Percentiles rank a stretch among this genome's conserved stretches.
These are phyloP conservation scores for Catharanthus roseus DNA, from an alignment of 257 asterid species.

Conservation along the genomic window DNA sequence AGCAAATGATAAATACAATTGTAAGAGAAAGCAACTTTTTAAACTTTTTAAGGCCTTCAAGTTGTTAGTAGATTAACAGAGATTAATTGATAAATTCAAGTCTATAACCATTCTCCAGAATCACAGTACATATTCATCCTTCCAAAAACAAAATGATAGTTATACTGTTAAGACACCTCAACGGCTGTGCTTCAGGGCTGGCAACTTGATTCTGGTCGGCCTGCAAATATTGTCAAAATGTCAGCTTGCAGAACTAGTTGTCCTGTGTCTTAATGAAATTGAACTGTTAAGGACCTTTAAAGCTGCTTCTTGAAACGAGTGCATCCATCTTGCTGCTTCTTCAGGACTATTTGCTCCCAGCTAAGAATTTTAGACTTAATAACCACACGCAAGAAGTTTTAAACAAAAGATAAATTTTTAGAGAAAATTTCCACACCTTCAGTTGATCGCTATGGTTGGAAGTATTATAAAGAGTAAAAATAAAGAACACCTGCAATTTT, in stretches of 20 bases:
- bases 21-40: background rate
- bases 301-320: conserved; percentile 80
- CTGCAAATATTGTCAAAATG: conserved; percentile 37
- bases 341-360: conserved; percentile 98
- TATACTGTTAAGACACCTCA: conserved; percentile 43
- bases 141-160: conserved; percentile 6
- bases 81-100: background rate
- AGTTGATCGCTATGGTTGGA: conserved; percentile 84
- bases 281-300: conserved; percentile 54
- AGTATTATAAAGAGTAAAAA: conserved; percentile 78
- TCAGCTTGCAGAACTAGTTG: conserved; percentile 28
- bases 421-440: conserved; percentile 54
- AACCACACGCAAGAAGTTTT: conserved; percentile 2
- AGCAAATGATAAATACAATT: background rate
- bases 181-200: conserved; percentile 40
- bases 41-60: background rate
- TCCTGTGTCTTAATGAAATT: conserved; percentile 15
- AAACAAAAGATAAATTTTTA: conserved; percentile 15
- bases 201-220: conserved; percentile 55
- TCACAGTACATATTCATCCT: background rate
- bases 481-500: conserved; percentile 65
- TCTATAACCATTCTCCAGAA: conserved; percentile 1
- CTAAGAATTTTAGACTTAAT: conserved; percentile 37
- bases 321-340: conserved; percentile 97
- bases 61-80: background rate